Evolutionary conservation across 176 grass and related monocot species (phyloP), one percentile per base, ranked within the genome.

Genomic region (Triticum urartu): DNA sequence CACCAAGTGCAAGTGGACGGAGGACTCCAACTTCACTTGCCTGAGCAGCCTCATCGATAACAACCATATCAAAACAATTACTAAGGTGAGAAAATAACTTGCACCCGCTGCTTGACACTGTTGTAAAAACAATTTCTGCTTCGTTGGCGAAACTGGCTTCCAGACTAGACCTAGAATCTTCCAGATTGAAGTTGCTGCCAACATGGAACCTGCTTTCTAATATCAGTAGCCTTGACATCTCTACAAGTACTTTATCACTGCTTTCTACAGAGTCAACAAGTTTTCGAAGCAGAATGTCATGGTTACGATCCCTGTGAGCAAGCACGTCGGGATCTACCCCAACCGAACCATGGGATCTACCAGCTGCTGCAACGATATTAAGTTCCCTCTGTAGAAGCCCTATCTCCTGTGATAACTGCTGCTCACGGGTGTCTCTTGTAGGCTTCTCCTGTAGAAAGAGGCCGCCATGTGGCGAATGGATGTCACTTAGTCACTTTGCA

Each of bases 101-200:
- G 18, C 97, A 90, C 11, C 97, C 97, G 28, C 92, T 96, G 79
- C 97, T 99, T 39, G 97, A 99, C 43, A 99, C 97, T 20, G 97
- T 99, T 77, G 97, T 99, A 79, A 99, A 99, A 85, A 99, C 97
- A 87, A 99, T 99, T 86, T 99, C 97, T 66, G 97, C 97, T 91
- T 99, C 97, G 11, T 99, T 99, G 21, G 97, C 94, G 52, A 99
- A 99, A 82, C 94, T 99, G 70, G 94, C 97, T 91, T 99, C 97
- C 40, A 99, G 86, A 52, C 86, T 97, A 78, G 94, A 91, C 81
- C 97, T 93, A 80, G 91, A 90, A 86, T 99, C 97, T 88, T 99
- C 97, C 83, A 97, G 52, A 87, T 97, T 99, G 81, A 99, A 99
- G 90, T 64, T 99, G 68, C 89, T 79, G 35, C 97, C 97, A 78